Percentiles rank a stretch among this genome's conserved stretches.
These are phyloP conservation scores for Trypanosoma melophagium DNA, from an alignment of 208 protist genomes.

Conservation along the genomic window DNA sequence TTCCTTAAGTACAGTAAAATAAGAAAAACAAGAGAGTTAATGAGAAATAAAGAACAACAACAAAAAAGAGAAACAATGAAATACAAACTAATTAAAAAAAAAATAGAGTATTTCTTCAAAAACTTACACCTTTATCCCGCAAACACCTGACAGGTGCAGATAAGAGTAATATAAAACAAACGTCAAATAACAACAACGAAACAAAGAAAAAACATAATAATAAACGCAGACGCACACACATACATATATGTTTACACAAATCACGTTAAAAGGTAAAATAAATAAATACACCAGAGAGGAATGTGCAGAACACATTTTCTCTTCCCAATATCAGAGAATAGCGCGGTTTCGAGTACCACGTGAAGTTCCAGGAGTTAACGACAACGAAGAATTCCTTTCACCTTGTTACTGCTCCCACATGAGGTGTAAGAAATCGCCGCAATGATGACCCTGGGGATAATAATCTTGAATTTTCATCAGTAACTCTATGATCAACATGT, in stretches of 20 bases:
- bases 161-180: not conserved
- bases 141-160: not conserved
- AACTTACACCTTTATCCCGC: not conserved
- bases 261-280: not conserved
- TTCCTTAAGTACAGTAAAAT: not conserved
- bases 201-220: slow-evolving; percentile 18
- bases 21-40: slow-evolving; percentile 21
- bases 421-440: not conserved
- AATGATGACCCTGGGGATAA: not conserved
- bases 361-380: not conserved
- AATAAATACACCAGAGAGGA: not conserved
- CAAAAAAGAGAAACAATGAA: slow-evolving; percentile 20
- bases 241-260: slow-evolving; percentile 11
- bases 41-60: slow-evolving; percentile 10
- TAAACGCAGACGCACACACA: slow-evolving; percentile 19
- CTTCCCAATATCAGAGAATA: slow-evolving; percentile 6
- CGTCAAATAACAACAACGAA: slow-evolving; percentile 9
- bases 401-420: not conserved
- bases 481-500: not conserved
- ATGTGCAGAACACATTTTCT: not conserved
- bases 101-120: not conserved
- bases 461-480: not conserved
- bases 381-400: not conserved
- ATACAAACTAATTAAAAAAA: slow-evolving; percentile 13
- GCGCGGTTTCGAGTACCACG: slow-evolving; percentile 9